A percentile compares a stretch with the other conserved stretches of the same genome.
Conservation (phyloP, 495 filamentous ascomycete genomes). For the Penicillium pancosmium region DNA sequence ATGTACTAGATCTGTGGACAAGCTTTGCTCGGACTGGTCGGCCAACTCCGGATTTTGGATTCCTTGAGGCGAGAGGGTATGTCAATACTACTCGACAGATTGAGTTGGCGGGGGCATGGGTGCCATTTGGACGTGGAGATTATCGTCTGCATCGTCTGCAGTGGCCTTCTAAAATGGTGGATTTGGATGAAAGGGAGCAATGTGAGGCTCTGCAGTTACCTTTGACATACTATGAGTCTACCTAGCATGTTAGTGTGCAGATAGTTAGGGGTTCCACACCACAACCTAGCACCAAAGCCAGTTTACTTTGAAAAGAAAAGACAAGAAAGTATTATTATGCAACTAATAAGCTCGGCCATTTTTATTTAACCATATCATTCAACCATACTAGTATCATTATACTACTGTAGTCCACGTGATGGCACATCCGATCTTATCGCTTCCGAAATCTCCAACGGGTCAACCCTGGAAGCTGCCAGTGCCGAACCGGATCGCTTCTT, state of each 20-base stretch:
- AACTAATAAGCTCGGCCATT: background rate
- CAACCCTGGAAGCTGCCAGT: background rate
- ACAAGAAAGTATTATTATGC: too few species aligned
- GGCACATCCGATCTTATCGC: conserved; percentile 25
- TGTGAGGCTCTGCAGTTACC: conserved; percentile 19
- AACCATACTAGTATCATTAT: too few species aligned
- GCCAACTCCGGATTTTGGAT: conserved; percentile 23
- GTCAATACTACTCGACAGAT: conserved; percentile 18
- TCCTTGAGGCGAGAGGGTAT: conserved; percentile 24
- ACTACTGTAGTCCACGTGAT: conserved; percentile 13
- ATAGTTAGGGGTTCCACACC: background rate
- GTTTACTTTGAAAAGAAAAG: too few species aligned
- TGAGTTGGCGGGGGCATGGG: conserved; percentile 18
- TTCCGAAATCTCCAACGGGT: conserved; percentile 16
- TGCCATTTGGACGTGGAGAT: conserved; percentile 5
- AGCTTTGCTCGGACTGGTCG: conserved; percentile 25
- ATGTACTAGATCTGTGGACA: conserved; percentile 31
- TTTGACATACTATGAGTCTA: conserved; percentile 13
- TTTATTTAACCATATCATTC: background rate
- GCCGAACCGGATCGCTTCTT: conserved; percentile 3
- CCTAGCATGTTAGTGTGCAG: background rate
- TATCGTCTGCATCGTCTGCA: conserved; percentile 20
- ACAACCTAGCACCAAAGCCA: background rate
- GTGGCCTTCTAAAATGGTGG: conserved; percentile 19
- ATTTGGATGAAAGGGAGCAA: conserved; percentile 21